A percentile compares a stretch with the other conserved stretches of the same genome.
phyloP scores from a whole-genome alignment of 75 land plant species.

The Sequoia sempervirens region DNA sequence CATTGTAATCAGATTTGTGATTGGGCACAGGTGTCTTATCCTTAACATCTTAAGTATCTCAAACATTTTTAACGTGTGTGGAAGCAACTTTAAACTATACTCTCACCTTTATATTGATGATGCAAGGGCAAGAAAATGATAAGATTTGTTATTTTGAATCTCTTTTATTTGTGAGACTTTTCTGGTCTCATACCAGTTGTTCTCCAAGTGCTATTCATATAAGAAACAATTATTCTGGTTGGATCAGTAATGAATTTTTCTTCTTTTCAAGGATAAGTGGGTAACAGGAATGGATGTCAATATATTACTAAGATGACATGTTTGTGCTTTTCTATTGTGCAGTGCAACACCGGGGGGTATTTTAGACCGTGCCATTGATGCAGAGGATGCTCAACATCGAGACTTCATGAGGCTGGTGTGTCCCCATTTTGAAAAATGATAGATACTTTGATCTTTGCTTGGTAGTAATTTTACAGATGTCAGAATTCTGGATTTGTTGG shows the following conservation, averaged over 20 bases:
- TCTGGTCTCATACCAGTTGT: neutral
- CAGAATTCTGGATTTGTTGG: neutral
- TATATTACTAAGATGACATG: neutral
- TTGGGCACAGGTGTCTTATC: slow-evolving; percentile 58
- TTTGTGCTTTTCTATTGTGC: slow-evolving; percentile 5
- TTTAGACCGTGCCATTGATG: slow-evolving; percentile 87
- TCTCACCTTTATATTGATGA: neutral
- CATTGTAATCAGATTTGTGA: slow-evolving; percentile 64
- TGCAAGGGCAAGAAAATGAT: neutral
- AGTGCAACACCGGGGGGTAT: slow-evolving; percentile 93
- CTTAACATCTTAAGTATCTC: slow-evolving; percentile 1
- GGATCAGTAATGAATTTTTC: neutral
- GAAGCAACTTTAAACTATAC: neutral
- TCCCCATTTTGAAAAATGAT: neutral
- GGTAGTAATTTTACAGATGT: neutral
- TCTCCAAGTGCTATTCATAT: neutral
- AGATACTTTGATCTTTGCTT: neutral
- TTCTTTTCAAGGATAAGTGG: neutral
- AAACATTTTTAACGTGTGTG: neutral
- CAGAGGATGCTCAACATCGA: slow-evolving; percentile 78
- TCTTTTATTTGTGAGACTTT: neutral
- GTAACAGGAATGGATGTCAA: neutral
- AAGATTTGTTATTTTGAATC: neutral
- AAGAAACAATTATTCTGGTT: neutral
- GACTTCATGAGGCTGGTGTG: slow-evolving; percentile 76